These are phyloP conservation scores for Oryza meyeriana DNA, from an alignment of 176 grass and related monocot species.

Conservation along the genomic window DNA sequence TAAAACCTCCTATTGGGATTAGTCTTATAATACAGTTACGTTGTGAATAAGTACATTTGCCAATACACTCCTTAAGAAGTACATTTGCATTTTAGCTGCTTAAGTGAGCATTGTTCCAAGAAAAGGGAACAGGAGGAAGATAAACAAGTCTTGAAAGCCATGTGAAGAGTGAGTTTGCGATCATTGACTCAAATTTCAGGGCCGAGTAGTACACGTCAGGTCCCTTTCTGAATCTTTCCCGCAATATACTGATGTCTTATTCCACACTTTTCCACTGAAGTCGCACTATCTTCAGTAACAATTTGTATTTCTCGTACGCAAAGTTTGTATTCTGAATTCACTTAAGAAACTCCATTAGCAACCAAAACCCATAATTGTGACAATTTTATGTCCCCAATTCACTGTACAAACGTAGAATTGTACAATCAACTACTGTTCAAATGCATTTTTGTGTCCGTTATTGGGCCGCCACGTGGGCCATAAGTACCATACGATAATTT, in stretches of 20 bases:
- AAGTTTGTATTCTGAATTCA: background rate
- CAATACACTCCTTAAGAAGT: background rate
- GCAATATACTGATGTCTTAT: background rate
- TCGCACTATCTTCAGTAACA: background rate
- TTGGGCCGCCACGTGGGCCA: too few relatives aligned
- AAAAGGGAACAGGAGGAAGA: constrained; percentile 2
- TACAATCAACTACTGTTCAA: background rate
- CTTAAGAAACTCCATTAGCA: background rate
- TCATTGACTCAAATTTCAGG: background rate
- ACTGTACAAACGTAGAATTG: background rate
- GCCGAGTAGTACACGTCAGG: background rate
- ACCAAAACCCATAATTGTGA: background rate
- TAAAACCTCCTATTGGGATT: too few relatives aligned
- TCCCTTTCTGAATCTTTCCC: background rate
- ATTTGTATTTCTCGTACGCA: background rate
- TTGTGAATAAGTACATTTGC: background rate
- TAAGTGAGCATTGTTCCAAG: background rate
- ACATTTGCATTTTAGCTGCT: background rate
- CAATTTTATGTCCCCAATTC: background rate
- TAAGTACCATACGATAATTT: too few relatives aligned
- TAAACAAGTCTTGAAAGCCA: background rate
- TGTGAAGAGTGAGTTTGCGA: background rate
- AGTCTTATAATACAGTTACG: background rate
- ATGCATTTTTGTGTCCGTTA: background rate
- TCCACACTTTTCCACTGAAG: background rate